Conservation (phyloP, 441 rosid genomes). For the Hypseocharis bilobata region DNA sequence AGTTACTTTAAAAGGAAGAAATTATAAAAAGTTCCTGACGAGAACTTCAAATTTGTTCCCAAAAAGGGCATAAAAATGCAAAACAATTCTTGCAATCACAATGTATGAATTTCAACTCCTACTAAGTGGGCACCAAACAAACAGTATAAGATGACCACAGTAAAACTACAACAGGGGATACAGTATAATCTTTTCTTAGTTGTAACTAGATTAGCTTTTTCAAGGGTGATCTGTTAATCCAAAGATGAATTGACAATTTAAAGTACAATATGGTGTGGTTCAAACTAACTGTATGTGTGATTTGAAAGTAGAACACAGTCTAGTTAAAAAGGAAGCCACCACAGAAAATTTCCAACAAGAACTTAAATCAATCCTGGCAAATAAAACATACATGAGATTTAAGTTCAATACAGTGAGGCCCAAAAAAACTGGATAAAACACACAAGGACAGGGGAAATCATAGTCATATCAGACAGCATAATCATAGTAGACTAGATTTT, state of each 20-base stretch:
- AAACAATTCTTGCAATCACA: no score
- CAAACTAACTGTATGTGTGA: not conserved
- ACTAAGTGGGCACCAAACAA: not conserved
- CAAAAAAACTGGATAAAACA: no score
- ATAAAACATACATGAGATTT: no score
- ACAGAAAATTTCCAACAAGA: not conserved
- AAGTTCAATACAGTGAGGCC: no score
- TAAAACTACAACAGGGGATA: not conserved
- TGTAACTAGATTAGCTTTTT: not conserved
- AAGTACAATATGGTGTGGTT: not conserved
- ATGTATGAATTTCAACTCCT: not conserved
- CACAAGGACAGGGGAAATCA: not conserved
- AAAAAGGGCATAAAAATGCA: no score
- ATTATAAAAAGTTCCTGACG: no score
- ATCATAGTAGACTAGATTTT: no score
- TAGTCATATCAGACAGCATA: not conserved
- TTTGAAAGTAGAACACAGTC: not conserved
- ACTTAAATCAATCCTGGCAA: not conserved
- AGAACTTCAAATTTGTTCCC: no score
- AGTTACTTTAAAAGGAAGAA: not conserved
- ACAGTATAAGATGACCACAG: not conserved
- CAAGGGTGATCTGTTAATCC: not conserved
- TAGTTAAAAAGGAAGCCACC: not conserved
- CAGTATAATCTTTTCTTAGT: not conserved
- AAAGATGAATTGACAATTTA: not conserved